Base-by-base conservation (phyloP, 495 filamentous ascomycete genomes). In the Chaetomidium leptoderma region DNA sequence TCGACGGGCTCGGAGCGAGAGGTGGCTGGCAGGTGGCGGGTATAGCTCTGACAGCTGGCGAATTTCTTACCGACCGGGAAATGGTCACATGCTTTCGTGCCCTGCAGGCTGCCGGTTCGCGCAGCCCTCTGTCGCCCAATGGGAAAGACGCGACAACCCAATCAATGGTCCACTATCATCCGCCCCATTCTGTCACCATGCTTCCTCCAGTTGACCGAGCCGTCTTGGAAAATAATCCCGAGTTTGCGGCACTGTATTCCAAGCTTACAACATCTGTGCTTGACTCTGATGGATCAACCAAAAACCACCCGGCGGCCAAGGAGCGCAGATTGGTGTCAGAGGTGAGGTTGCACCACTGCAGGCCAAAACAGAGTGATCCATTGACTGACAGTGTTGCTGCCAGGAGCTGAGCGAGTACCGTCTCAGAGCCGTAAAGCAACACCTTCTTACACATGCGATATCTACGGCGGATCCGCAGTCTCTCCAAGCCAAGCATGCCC, bases 211-310 rank as follows among this genome's bases (percentile, higher is more conserved):
- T 87, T 49, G 84, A 88, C 30, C 77, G 81, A 26, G 66, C 75
- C 0, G 76, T 89, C 45, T 72, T 89, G 2, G 72, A 81, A 48
- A 75, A 74, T 27, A 88, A 88, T 55, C 84, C 84, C 23, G 75
- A 83, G 44, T 89, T 89, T 60, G 81, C 84, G 50, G 74, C 72
- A 27, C 74, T 89, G 1, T 84, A 87, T 65, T 76, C 81, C 17
- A 81, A 78, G 17, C 63, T 89, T 7, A 84, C 84, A 0, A 78
- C 72, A 1, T 76, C 71, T 0, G 65, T 86, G 8, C 73, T 89
- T 24, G 83, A 85, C 55, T 69, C 78, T 0, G 79, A 86, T 76
- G 84, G 80, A 14, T 85, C 84, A 14, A 86, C 83, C 0, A 81
- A 78, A 61, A 73, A 78, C 33, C 71, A 82, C 55, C 69, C 75